These are phyloP conservation scores for Camellia sinensis DNA, from an alignment of 148 eudicot species.

Conservation along the genomic window DNA sequence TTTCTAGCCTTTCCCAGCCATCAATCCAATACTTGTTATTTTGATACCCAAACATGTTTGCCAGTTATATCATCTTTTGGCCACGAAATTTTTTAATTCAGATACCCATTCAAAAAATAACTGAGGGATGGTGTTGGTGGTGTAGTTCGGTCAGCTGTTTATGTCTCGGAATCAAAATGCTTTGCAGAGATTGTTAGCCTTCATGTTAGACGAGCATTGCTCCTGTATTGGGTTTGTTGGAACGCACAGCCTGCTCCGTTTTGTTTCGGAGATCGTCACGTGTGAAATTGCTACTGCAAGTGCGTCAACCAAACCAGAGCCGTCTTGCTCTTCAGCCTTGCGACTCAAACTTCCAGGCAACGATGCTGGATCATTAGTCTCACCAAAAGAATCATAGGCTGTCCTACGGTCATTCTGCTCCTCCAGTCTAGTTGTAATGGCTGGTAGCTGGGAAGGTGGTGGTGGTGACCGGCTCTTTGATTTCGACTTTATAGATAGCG, in stretches of 20 bases:
- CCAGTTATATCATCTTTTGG: no score
- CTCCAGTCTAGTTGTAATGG: conserved; percentile 11
- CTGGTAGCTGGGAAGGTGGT: conserved; percentile 20
- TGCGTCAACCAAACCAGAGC: conserved; percentile 52
- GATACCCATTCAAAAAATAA: conserved; percentile 10
- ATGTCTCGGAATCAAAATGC: conserved; percentile 45
- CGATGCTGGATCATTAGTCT: conserved; percentile 21
- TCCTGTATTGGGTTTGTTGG: conserved; percentile 43
- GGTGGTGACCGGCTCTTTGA: conserved; percentile 28
- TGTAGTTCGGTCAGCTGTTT: conserved; percentile 18
- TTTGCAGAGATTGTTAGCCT: conserved; percentile 57
- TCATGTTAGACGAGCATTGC: conserved; percentile 44
- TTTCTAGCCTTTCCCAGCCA: no score
- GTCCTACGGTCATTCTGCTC: conserved; percentile 27
- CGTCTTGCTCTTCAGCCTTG: conserved; percentile 22
- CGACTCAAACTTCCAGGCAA: conserved; percentile 10
- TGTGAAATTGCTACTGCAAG: conserved; percentile 64
- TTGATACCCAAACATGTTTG: no score
- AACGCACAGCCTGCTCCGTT: conserved; percentile 51
- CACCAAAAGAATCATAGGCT: conserved; percentile 15
- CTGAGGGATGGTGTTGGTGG: background rate
- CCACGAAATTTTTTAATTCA: background rate
- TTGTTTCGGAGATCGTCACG: conserved; percentile 59
- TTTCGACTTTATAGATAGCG: conserved; percentile 51
- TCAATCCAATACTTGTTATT: no score